Evolutionary conservation across 1,284 basidiomycete genomes (phyloP), one percentile per base, ranked within the genome.

Genomic region (Papiliotrema flavescens): DNA sequence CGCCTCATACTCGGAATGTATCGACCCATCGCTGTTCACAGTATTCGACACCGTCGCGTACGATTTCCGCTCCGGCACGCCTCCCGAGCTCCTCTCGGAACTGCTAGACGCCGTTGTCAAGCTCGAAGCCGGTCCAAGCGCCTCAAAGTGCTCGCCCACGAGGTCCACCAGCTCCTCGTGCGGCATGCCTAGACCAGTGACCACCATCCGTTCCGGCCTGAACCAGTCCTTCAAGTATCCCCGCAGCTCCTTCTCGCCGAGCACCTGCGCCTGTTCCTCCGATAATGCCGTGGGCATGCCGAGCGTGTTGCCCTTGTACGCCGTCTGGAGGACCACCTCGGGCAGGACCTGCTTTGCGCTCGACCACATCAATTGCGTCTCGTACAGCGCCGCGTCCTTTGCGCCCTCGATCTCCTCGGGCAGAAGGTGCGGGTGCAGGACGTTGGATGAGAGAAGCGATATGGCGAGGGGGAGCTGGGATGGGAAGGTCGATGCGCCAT

Each of bases 281-380:
- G 91, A 90, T 70, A 93, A 96, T 13, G 97, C 78, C 19, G 97
- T 77, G 0, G 92, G 85, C 74, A 94, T 96, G 28, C 95, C 95
- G 1, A 98, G 81, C 0, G 88, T 91, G 60, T 84, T 84, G 59
- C 81, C 78, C 53, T 82, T 80, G 73, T 90, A 98, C 0, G 94
- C 95, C 53, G 93, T 86, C 35, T 83, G 80, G 71, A 98, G 94
- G 23, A 98, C 76, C 5, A 95, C 78, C 70, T 98, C 95, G 2
- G 95, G 94, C n/a, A 98, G 79, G 59, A 95, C 88, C 83, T 93
- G 87, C 66, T 98, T 95, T 0, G 95, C 93, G 74, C 97, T 97
- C 50, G 83, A 81, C 71, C 78, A 84, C 56, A 97, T 84, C 77
- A 98, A 93, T 42, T 90, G 82, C 44, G 94, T 84, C 77, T 98